Base-by-base conservation (phyloP, 495 filamentous ascomycete species). In the Peziza echinospora region DNA sequence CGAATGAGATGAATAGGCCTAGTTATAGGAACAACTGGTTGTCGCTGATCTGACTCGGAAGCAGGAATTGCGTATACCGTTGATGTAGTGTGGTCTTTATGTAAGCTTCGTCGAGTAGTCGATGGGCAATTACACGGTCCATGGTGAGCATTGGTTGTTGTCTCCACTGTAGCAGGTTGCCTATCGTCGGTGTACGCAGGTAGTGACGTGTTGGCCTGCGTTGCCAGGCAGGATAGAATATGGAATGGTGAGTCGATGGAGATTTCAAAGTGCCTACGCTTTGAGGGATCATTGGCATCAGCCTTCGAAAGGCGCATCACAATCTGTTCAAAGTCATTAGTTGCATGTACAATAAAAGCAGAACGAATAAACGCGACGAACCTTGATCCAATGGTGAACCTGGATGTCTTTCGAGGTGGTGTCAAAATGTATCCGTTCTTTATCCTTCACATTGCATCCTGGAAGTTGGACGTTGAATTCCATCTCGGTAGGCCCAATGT, bases 361-460 rank as follows among this genome's bases (percentile, higher is more conserved):
- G 25, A 10, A 24, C 16, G 13, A 19, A 9, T 53, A 69, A n/a
- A n/a, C n/a, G n/a, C n/a, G n/a, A n/a, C n/a, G 43, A 73, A 91
- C 89, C 76, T 97, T 97, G 57, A 97, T 94, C 89, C 91, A 96
- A 59, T 97, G 89, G 55, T 86, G 84, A 42, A 97, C 86, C 56
- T 93, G 84, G 37, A 93, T 93, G 47, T 92, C 89, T 61, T 82
- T 80, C 68, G 86, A 96, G 13, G 89, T 93, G 43, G 85, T 93
- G 54, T 96, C 86, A 49, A 89, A 92, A 60, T 92, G 82, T 43
- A 97, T 62, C 47, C 76, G 73, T 51, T 91, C 83, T 44, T 78
- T 78, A 24, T 80, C 77, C 80, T 92, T 93, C 53, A 73, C 74
- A 50, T 83, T 77, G 57, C 89, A 97, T 34, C 86, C 91, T 4